phyloP scores from a whole-genome alignment of 2,329 filamentous ascomycete species.

The Tolypocladium paradoxum region DNA sequence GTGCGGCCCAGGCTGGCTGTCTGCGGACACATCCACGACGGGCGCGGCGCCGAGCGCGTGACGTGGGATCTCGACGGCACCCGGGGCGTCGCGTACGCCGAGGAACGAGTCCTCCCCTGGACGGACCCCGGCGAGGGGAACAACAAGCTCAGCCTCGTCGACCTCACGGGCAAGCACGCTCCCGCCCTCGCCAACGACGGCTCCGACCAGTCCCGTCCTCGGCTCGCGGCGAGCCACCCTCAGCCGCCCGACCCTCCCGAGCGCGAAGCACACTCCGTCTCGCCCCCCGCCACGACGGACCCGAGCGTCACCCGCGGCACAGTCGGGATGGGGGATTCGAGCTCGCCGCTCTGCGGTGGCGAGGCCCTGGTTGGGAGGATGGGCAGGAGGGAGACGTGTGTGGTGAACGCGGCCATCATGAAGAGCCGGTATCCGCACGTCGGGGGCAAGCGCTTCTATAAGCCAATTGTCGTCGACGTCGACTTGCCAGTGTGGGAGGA shows the following conservation, averaged over 20 bases:
- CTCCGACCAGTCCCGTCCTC: slow-evolving; percentile 11
- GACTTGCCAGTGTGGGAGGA: slow-evolving; percentile 47
- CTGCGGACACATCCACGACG: slow-evolving; percentile 64
- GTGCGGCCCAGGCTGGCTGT: slow-evolving; percentile 54
- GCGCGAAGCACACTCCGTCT: background rate
- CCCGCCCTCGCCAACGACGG: slow-evolving; percentile 37
- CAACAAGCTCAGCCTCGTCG: slow-evolving; percentile 51
- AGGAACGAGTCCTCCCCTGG: slow-evolving; percentile 38
- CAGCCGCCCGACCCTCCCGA: background rate
- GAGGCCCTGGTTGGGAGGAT: slow-evolving; percentile 28
- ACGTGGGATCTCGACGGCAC: slow-evolving; percentile 41
- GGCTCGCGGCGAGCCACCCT: background rate
- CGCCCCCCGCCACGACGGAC: no score
- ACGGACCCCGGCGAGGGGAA: slow-evolving; percentile 43
- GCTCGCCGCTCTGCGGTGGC: slow-evolving; percentile 30
- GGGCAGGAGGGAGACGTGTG: slow-evolving; percentile 56
- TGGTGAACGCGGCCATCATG: slow-evolving; percentile 72
- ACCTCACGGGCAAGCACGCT: slow-evolving; percentile 40
- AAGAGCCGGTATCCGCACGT: slow-evolving; percentile 53
- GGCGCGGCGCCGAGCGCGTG: slow-evolving; percentile 52
- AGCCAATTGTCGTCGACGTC: slow-evolving; percentile 75
- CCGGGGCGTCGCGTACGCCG: slow-evolving; percentile 30
- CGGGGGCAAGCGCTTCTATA: slow-evolving; percentile 56
- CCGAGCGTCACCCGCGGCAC: background rate
- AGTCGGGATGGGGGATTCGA: slow-evolving; percentile 9